phyloP scores from a whole-genome alignment of 345 rosid genomes.

The rapeseed (Brassica napus) region Da-Ae NC_063438.1:23570501-23571000 shows the following conservation, averaged over 20 bases:
- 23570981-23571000: slow-evolving; percentile 27
- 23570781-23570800: slow-evolving; percentile 39
- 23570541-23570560: slow-evolving; percentile 42
- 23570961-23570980: slow-evolving; percentile 39
- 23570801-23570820: slow-evolving; percentile 21
- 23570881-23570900: slow-evolving; percentile 37
- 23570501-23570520: slow-evolving; percentile 28
- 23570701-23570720: slow-evolving; percentile 39
- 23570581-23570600: slow-evolving; percentile 30
- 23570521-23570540: slow-evolving; percentile 32
- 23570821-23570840: slow-evolving; percentile 37
- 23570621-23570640: slow-evolving; percentile 36
- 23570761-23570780: slow-evolving; percentile 39
- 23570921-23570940: slow-evolving; percentile 42
- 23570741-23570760: slow-evolving; percentile 37
- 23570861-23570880: slow-evolving; percentile 35
- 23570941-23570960: slow-evolving; percentile 39
- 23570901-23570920: slow-evolving; percentile 32
- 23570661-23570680: slow-evolving; percentile 40
- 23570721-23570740: slow-evolving; percentile 29
- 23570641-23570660: slow-evolving; percentile 47
- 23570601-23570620: slow-evolving; percentile 36
- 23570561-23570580: slow-evolving; percentile 32
- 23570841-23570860: slow-evolving; percentile 32
- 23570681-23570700: slow-evolving; percentile 31